phyloP scores from a whole-genome alignment of 129 eudicot species.

The Tagetes erecta region DNA sequence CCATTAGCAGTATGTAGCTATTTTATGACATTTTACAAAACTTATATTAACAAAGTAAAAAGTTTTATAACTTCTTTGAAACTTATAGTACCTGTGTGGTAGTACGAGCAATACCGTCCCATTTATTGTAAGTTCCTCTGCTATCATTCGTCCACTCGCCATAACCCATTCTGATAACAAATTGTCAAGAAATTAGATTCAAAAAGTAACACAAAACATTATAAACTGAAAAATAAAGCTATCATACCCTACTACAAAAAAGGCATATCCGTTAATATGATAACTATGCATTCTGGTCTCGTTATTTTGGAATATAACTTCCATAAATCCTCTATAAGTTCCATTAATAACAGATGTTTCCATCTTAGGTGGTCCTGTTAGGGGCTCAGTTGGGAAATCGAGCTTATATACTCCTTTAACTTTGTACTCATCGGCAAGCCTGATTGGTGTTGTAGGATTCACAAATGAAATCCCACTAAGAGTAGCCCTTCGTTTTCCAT shows the following conservation, averaged over 20 bases:
- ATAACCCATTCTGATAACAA: slow-evolving; percentile 67
- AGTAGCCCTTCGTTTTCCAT: slow-evolving; percentile 62
- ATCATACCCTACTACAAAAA: slow-evolving; percentile 90
- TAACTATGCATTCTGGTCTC: slow-evolving; percentile 84
- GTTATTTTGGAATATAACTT: slow-evolving; percentile 78
- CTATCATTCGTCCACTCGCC: slow-evolving; percentile 91
- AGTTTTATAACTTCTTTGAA: background rate
- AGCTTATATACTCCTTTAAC: slow-evolving; percentile 71
- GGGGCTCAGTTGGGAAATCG: slow-evolving; percentile 72
- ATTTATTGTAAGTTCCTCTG: slow-evolving; percentile 93
- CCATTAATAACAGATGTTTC: slow-evolving; percentile 84
- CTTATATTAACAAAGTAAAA: slow-evolving; percentile 1
- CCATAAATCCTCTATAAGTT: slow-evolving; percentile 90
- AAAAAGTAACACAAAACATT: background rate
- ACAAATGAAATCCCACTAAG: slow-evolving; percentile 87
- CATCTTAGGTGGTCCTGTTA: slow-evolving; percentile 69
- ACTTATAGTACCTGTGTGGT: slow-evolving; percentile 64
- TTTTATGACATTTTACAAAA: background rate
- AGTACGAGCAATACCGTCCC: slow-evolving; percentile 95
- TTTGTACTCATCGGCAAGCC: slow-evolving; percentile 76
- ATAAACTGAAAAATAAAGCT: background rate
- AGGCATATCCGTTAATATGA: slow-evolving; percentile 78
- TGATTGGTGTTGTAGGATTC: slow-evolving; percentile 80
- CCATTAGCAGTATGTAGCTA: background rate
- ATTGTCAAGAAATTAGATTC: slow-evolving; percentile 1